phyloP scores from a whole-genome alignment of 139 green algal species.

The Dunaliella sp. region DNA sequence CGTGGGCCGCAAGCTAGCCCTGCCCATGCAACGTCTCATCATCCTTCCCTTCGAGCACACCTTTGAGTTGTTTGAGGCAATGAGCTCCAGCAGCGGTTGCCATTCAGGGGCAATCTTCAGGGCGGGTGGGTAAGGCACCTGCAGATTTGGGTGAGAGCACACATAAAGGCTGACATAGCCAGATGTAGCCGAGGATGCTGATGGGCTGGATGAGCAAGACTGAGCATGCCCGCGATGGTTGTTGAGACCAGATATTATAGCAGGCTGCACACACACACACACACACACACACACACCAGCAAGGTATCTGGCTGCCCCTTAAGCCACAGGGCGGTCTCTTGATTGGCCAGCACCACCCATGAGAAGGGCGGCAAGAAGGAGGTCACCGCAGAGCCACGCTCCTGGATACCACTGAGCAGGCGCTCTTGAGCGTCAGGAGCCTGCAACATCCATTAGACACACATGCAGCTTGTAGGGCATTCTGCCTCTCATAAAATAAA shows the following conservation, averaged over 20 bases:
- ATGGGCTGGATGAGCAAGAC: no score
- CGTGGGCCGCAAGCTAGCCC: no score
- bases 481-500: neutral
- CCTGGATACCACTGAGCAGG: neutral
- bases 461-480: neutral
- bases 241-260: no score
- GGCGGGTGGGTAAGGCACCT: neutral
- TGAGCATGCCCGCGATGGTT: no score
- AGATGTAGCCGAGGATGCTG: no score
- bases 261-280: no score
- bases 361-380: neutral
- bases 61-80: neutral
- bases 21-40: no score
- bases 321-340: neutral
- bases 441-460: neutral
- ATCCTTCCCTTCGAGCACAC: no score
- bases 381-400: neutral
- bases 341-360: neutral
- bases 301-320: neutral
- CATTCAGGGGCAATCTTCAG: neutral
- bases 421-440: neutral
- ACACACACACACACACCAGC: neutral
- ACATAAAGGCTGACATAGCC: no score
- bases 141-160: no score
- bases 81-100: neutral